Evolutionary conservation across 108 stramenopile genomes (phyloP).

Genomic region (Skeletonema marinoi): DNA sequence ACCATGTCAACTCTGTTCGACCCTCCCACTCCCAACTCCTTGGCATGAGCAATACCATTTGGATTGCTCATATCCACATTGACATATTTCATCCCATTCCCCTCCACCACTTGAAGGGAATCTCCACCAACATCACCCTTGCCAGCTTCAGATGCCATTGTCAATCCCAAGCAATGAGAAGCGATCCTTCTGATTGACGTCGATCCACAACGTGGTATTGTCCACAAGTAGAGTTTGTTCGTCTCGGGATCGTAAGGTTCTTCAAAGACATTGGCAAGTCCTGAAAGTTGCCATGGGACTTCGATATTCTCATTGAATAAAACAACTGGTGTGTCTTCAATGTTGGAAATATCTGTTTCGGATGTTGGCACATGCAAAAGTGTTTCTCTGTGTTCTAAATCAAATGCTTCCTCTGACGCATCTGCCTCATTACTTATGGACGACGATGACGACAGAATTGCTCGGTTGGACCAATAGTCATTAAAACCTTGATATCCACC

Average conservation of each 20-base stretch:
- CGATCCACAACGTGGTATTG: slow-evolving; percentile 37
- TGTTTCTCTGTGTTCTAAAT: slow-evolving; percentile 11
- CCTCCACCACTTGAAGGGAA: slow-evolving; percentile 21
- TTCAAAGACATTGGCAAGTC: slow-evolving; percentile 29
- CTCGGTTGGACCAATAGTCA: slow-evolving; percentile 27
- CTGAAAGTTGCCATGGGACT: slow-evolving; percentile 3
- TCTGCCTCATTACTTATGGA: not conserved
- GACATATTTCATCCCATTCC: slow-evolving; percentile 37
- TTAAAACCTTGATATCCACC: slow-evolving; percentile 28
- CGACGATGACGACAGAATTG: not conserved
- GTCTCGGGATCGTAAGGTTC: slow-evolving; percentile 32
- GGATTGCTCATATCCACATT: slow-evolving; percentile 43
- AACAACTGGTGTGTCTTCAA: slow-evolving; percentile 14
- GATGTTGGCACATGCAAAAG: not conserved
- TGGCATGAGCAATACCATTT: slow-evolving; percentile 24
- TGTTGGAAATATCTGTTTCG: not conserved
- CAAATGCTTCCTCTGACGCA: not conserved
- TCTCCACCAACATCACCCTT: slow-evolving; percentile 41
- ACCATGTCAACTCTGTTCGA: slow-evolving; percentile 31
- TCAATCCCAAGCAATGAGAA: slow-evolving; percentile 43
- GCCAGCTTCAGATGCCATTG: slow-evolving; percentile 40
- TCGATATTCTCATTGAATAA: slow-evolving; percentile 10
- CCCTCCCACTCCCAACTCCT: slow-evolving; percentile 19
- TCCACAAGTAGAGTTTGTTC: slow-evolving; percentile 41
- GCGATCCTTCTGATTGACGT: slow-evolving; percentile 36